These are phyloP conservation scores for Xylaria flabelliformis DNA, from an alignment of 495 filamentous ascomycete species.

Conservation along the genomic window DNA sequence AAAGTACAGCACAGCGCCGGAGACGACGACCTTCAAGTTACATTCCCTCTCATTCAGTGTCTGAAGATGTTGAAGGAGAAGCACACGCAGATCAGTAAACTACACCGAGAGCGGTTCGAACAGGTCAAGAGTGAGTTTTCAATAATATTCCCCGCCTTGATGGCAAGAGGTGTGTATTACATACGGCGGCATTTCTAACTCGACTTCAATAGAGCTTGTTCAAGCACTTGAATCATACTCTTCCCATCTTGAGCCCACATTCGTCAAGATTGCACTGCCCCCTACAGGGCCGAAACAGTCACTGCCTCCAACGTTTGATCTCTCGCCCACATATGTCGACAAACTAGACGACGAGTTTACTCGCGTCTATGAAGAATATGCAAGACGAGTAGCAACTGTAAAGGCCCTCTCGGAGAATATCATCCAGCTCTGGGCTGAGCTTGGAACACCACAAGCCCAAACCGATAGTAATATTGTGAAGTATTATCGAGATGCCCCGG, in stretches of 20 bases:
- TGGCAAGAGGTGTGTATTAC: neutral
- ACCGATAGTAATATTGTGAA: constrained; percentile 89
- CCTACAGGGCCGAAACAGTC: constrained; percentile 76
- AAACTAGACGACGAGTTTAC: constrained; percentile 89
- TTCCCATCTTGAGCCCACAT: constrained; percentile 86
- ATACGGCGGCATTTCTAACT: neutral
- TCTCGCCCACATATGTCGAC: constrained; percentile 86
- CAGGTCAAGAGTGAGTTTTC: constrained; percentile 85
- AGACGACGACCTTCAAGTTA: constrained; percentile 72
- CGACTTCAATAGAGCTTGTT: constrained; percentile 72
- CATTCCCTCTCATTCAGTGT: constrained; percentile 80
- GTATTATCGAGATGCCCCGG: constrained; percentile 84
- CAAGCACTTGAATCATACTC: constrained; percentile 94
- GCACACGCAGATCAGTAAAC: constrained; percentile 74
- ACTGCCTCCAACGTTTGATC: constrained; percentile 81
- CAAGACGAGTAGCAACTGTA: constrained; percentile 76
- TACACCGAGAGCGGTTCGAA: constrained; percentile 89
- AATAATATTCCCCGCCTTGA: neutral
- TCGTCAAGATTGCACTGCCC: constrained; percentile 80
- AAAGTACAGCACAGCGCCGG: constrained; percentile 64
- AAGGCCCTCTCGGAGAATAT: constrained; percentile 78
- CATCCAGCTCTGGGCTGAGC: constrained; percentile 92
- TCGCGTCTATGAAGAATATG: constrained; percentile 94
- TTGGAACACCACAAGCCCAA: constrained; percentile 90
- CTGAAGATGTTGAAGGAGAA: constrained; percentile 83